These are phyloP conservation scores for Cryomyces minteri DNA, from an alignment of 495 filamentous ascomycete genomes.

Conservation along the genomic window DNA sequence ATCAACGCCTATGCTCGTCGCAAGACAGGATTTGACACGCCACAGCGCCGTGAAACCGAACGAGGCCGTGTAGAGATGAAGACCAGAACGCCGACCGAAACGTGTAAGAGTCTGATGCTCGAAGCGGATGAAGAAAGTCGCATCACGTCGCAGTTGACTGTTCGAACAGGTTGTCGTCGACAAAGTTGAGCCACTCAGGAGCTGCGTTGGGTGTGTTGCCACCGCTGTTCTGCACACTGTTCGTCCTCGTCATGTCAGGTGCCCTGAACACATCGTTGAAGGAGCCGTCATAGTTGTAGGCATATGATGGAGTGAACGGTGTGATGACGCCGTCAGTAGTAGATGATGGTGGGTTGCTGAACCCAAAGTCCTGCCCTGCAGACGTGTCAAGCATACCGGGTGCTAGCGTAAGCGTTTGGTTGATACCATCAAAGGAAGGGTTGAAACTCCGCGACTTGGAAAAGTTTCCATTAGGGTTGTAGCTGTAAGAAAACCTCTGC, in stretches of 20 bases:
- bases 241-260: background rate
- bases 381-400: slow-evolving; percentile 4
- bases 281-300: background rate
- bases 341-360: slow-evolving; percentile 1
- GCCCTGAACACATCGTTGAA: background rate
- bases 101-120: too few species aligned
- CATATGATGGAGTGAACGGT: slow-evolving; percentile 1
- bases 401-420: slow-evolving; percentile 6
- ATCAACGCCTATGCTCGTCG: too few species aligned
- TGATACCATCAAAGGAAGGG: slow-evolving; percentile 5
- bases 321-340: slow-evolving; percentile 1
- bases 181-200: slow-evolving; percentile 1
- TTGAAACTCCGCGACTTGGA: slow-evolving; percentile 1
- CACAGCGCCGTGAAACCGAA: too few species aligned
- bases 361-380: background rate
- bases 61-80: too few species aligned
- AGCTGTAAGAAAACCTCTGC: slow-evolving; percentile 19
- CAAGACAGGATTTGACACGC: too few species aligned
- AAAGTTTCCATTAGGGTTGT: slow-evolving; percentile 14
- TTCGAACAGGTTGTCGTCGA: background rate
- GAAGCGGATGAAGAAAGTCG: background rate
- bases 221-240: slow-evolving; percentile 1
- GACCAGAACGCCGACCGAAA: too few species aligned
- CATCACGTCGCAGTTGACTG: background rate
- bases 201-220: background rate